Conservation (phyloP, 495 filamentous ascomycete genomes). For the Penicillium paxilli region DNA sequence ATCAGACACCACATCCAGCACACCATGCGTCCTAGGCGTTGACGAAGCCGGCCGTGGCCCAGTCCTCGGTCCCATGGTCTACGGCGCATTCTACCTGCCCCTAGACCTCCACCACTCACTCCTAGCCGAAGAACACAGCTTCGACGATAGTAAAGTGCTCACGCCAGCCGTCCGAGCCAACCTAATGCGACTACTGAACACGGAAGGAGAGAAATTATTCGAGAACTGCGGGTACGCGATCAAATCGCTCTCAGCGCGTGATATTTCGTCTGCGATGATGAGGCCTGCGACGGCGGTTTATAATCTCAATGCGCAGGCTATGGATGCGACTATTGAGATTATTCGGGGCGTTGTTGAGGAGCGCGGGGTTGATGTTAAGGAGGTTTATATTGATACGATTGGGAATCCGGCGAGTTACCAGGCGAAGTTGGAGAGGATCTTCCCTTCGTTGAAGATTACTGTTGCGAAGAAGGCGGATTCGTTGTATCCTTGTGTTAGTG, state of each 20-base stretch:
- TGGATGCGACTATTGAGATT: slow-evolving; percentile 89
- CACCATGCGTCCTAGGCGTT: slow-evolving; percentile 74
- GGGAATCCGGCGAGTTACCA: slow-evolving; percentile 82
- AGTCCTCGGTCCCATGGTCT: slow-evolving; percentile 97
- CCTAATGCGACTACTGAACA: slow-evolving; percentile 76
- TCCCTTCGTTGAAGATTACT: slow-evolving; percentile 77
- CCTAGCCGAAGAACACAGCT: slow-evolving; percentile 73
- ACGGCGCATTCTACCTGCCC: slow-evolving; percentile 86
- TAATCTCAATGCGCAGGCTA: slow-evolving; percentile 97
- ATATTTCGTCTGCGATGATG: slow-evolving; percentile 82
- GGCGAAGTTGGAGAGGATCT: slow-evolving; percentile 76
- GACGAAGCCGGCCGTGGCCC: slow-evolving; percentile 96
- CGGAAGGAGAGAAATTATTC: slow-evolving; percentile 60
- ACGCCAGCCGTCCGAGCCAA: slow-evolving; percentile 69
- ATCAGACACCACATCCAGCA: slow-evolving; percentile 15
- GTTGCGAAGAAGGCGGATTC: slow-evolving; percentile 97
- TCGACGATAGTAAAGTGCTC: slow-evolving; percentile 90
- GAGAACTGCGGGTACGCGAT: slow-evolving; percentile 78
- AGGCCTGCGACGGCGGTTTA: slow-evolving; percentile 61
- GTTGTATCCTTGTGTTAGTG: slow-evolving; percentile 89
- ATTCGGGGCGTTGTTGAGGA: slow-evolving; percentile 72
- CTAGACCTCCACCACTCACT: slow-evolving; percentile 64
- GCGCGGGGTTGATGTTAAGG: slow-evolving; percentile 71
- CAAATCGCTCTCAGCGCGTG: slow-evolving; percentile 76
- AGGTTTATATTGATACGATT: slow-evolving; percentile 96